Percentiles rank a stretch among this genome's conserved stretches.
These are phyloP conservation scores for Agrocybe chaxingu DNA, from an alignment of 768 basidiomycete genomes.

Conservation along the genomic window DNA sequence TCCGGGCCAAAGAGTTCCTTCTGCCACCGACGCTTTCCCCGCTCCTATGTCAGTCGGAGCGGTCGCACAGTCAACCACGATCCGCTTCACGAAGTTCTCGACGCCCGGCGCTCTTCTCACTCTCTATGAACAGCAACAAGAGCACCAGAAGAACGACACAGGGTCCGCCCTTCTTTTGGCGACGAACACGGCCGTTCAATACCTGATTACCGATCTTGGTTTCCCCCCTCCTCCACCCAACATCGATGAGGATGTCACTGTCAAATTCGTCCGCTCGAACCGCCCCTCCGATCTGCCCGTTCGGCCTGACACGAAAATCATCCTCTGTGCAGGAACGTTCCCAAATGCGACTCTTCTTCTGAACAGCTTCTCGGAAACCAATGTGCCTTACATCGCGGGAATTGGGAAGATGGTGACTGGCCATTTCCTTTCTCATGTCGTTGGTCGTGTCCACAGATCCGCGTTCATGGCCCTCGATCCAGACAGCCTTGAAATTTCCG, in stretches of 20 bases:
- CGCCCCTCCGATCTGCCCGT: constrained; percentile 3
- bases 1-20: not conserved
- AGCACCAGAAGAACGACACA: not conserved
- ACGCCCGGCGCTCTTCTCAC: constrained; percentile 2
- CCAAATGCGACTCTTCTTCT: constrained; percentile 10
- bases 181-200: constrained; percentile 1
- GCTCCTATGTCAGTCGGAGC: constrained; percentile 4
- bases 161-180: constrained; percentile 5
- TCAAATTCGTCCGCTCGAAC: constrained; percentile 1
- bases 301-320: constrained; percentile 6
- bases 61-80: constrained; percentile 1
- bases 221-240: not conserved
- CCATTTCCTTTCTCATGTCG: constrained; percentile 8
- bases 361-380: constrained; percentile 3
- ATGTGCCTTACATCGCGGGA: not conserved
- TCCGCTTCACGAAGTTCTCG: constrained; percentile 5
- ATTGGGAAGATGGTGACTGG: constrained; percentile 5
- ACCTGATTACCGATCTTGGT: constrained; percentile 1
- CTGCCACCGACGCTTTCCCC: not conserved
- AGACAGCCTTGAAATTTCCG: constrained; percentile 1
- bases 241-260: not conserved
- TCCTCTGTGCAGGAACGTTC: constrained; percentile 9
- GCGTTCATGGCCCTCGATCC: not conserved
- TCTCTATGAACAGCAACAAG: constrained; percentile 2
- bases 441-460: constrained; percentile 1